Conservation (phyloP, 768 basidiomycete genomes). For the Pleurotus giganteus region DNA sequence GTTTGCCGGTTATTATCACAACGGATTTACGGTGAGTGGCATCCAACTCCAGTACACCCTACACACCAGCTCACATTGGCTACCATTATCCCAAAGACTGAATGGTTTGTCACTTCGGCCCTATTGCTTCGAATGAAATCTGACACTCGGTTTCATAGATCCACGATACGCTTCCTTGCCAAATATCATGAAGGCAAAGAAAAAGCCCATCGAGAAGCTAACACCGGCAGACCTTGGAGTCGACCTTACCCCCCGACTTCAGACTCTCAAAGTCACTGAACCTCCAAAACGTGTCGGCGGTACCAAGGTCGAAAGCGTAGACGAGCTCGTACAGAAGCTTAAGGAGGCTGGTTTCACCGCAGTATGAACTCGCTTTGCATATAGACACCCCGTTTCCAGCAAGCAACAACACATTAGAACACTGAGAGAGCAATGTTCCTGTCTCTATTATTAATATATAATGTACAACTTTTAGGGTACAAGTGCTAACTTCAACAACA, state of each 20-base stretch:
- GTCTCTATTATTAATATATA: neutral
- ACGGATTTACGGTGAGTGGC: slow-evolving; percentile 82
- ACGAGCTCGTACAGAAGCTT: slow-evolving; percentile 85
- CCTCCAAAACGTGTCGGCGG: slow-evolving; percentile 91
- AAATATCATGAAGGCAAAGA: slow-evolving; percentile 99
- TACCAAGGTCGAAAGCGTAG: slow-evolving; percentile 82
- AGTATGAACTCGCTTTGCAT: slow-evolving; percentile 17
- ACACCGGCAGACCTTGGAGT: slow-evolving; percentile 76
- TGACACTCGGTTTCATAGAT: slow-evolving; percentile 43
- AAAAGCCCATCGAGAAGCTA: slow-evolving; percentile 90
- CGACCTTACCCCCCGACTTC: slow-evolving; percentile 79
- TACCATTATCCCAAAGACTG: slow-evolving; percentile 41
- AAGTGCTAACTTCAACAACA: too few relatives aligned
- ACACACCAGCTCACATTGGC: neutral
- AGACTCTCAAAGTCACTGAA: slow-evolving; percentile 85
- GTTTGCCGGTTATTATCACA: slow-evolving; percentile 83
- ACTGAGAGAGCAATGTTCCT: neutral
- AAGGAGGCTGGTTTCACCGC: slow-evolving; percentile 77
- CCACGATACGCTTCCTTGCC: slow-evolving; percentile 97
- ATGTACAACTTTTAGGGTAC: neutral
- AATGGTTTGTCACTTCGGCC: slow-evolving; percentile 49
- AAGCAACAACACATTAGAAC: neutral
- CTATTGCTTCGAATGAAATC: neutral
- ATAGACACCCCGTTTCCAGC: too few relatives aligned
- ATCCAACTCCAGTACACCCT: neutral